Conservation (phyloP, 116 monocot genomes). For the Thalassia testudinum region DNA sequence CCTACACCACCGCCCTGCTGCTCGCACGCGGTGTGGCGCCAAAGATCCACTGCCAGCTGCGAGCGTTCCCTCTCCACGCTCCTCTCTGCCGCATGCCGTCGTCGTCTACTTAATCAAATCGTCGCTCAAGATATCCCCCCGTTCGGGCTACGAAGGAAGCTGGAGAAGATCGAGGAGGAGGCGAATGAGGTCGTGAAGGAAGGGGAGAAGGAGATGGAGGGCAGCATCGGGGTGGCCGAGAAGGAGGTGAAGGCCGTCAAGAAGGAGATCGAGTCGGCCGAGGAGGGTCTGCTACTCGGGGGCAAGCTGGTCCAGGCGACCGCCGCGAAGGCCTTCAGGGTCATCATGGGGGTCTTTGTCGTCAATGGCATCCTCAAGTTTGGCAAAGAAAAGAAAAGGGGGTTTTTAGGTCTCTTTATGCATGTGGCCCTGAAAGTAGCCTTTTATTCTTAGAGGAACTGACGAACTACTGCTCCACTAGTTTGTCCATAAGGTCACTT, state of each 20-base stretch:
- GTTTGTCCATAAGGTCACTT: too few relatives aligned
- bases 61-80: too few relatives aligned
- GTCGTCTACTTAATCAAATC: too few relatives aligned
- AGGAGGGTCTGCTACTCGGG: constrained; percentile 9
- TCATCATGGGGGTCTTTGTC: constrained; percentile 47
- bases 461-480: too few relatives aligned
- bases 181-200: constrained; percentile 27
- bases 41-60: too few relatives aligned
- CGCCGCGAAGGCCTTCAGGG: constrained; percentile 55
- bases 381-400: too few relatives aligned
- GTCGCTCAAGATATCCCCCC: constrained; percentile 60
- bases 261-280: constrained; percentile 15
- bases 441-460: too few relatives aligned
- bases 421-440: too few relatives aligned
- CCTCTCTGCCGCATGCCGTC: too few relatives aligned
- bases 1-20: too few relatives aligned
- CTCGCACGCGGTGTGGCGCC: too few relatives aligned
- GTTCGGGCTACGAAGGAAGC: constrained; percentile 52
- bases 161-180: constrained; percentile 51
- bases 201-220: constrained; percentile 45
- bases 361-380: constrained; percentile 68
- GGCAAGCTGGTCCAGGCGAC: constrained; percentile 47
- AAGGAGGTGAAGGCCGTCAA: constrained; percentile 25
- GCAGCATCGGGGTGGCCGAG: constrained; percentile 28
- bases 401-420: too few relatives aligned